Conservation (phyloP, 1,284 basidiomycete genomes). For the Salmacisia buchloeana region DNA sequence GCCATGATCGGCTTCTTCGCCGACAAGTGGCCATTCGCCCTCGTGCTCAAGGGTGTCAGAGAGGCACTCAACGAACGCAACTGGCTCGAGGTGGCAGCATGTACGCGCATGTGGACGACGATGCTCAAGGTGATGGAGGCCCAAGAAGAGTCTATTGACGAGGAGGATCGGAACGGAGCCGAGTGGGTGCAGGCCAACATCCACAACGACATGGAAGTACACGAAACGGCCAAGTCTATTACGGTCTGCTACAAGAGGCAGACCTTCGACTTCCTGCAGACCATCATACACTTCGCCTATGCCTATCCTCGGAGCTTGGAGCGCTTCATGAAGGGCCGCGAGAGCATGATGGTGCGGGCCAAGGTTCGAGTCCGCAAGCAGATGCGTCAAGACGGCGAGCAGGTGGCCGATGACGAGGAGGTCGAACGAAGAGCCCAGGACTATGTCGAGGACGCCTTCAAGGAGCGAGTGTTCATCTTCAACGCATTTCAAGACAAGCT, state of each 20-base stretch:
- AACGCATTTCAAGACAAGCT: constrained; percentile 42
- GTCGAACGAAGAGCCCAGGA: constrained; percentile 23
- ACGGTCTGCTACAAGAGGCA: constrained; percentile 37
- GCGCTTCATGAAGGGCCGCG: constrained; percentile 35
- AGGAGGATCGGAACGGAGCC: constrained; percentile 31
- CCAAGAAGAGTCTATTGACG: constrained; percentile 31
- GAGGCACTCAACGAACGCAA: constrained; percentile 29
- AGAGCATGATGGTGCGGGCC: constrained; percentile 45
- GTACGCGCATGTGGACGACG: constrained; percentile 43
- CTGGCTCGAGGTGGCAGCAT: constrained; percentile 47
- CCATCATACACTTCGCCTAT: constrained; percentile 39
- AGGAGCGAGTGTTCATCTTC: constrained; percentile 44
- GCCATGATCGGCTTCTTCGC: constrained; percentile 3
- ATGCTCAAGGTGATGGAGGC: constrained; percentile 43
- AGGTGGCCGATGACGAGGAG: constrained; percentile 20
- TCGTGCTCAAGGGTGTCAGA: constrained; percentile 34
- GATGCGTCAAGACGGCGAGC: constrained; percentile 11
- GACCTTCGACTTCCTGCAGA: constrained; percentile 43
- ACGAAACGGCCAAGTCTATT: constrained; percentile 37
- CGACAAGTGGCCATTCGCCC: constrained; percentile 28
- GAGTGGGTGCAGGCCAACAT: constrained; percentile 43
- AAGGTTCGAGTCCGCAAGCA: constrained; percentile 28
- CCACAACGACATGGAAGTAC: constrained; percentile 43
- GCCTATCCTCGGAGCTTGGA: constrained; percentile 46
- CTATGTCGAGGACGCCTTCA: constrained; percentile 23